Conservation (phyloP, 2,329 filamentous ascomycete species). For the Endoconidiophora polonica region DNA sequence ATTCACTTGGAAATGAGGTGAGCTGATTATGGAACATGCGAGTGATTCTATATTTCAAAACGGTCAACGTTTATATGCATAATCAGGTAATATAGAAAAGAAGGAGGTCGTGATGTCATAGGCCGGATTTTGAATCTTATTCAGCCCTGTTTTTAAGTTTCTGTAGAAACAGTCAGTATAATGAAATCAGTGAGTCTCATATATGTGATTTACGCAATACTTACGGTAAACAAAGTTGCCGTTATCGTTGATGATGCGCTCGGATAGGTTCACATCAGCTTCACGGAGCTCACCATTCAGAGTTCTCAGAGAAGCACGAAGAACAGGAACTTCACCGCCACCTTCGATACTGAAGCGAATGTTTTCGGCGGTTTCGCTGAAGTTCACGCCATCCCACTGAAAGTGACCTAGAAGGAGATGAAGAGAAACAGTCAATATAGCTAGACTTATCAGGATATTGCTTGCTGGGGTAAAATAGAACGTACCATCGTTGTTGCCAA, state of each 20-base stretch:
- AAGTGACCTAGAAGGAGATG: neutral
- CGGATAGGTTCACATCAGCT: conserved; percentile 37
- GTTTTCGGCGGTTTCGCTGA: conserved; percentile 28
- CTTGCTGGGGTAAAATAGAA: conserved; percentile 14
- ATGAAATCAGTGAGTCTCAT: no score
- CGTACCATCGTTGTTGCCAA: conserved; percentile 33
- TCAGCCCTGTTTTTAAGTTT: neutral
- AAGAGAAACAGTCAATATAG: conserved; percentile 5
- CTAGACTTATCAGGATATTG: conserved; percentile 14
- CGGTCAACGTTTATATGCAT: no score
- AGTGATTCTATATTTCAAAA: no score
- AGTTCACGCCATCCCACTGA: conserved; percentile 20
- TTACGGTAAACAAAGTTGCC: conserved; percentile 27
- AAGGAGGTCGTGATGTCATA: no score
- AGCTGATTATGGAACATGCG: no score
- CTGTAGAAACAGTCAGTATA: neutral
- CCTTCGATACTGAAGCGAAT: conserved; percentile 34
- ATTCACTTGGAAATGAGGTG: no score
- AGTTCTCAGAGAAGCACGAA: conserved; percentile 31
- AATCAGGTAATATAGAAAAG: no score
- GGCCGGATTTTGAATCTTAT: no score
- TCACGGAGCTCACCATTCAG: conserved; percentile 24
- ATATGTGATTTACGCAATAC: conserved; percentile 7
- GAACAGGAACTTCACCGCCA: conserved; percentile 30
- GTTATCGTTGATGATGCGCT: conserved; percentile 36